Conservation (phyloP, 306 rosid species). For the Clitoria ternatea region DNA sequence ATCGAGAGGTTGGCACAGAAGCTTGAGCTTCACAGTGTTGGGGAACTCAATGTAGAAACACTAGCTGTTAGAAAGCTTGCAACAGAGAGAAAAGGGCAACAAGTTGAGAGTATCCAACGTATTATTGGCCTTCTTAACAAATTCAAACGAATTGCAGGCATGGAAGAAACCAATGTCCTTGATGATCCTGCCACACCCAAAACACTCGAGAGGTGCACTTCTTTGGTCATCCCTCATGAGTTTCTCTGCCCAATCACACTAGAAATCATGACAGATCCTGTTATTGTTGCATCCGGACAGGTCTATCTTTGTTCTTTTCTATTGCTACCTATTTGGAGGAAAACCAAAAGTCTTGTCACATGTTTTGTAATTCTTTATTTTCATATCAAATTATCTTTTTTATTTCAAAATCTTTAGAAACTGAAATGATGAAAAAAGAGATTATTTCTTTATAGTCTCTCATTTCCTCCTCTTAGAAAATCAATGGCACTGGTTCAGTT, state of each 20-base stretch:
- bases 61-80: constrained; percentile 51
- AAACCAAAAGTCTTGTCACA: not conserved
- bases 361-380: not conserved
- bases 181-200: constrained; percentile 44
- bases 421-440: not conserved
- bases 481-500: too few species aligned
- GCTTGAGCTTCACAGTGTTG: constrained; percentile 57
- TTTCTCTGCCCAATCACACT: constrained; percentile 84
- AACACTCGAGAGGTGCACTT: constrained; percentile 40
- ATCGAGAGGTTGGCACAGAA: constrained; percentile 69
- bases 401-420: not conserved
- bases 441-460: not conserved
- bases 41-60: constrained; percentile 66
- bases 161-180: constrained; percentile 41
- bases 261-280: constrained; percentile 92
- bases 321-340: not conserved
- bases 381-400: not conserved
- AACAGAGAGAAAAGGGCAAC: constrained; percentile 52
- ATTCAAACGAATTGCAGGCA: constrained; percentile 55
- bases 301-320: constrained; percentile 31
- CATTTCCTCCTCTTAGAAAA: too few species aligned
- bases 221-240: constrained; percentile 80
- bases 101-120: constrained; percentile 45
- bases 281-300: constrained; percentile 85
- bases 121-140: constrained; percentile 57